Conservation (phyloP, 2,329 filamentous ascomycete genomes). For the Ophiostoma himal-ulmi region DNA sequence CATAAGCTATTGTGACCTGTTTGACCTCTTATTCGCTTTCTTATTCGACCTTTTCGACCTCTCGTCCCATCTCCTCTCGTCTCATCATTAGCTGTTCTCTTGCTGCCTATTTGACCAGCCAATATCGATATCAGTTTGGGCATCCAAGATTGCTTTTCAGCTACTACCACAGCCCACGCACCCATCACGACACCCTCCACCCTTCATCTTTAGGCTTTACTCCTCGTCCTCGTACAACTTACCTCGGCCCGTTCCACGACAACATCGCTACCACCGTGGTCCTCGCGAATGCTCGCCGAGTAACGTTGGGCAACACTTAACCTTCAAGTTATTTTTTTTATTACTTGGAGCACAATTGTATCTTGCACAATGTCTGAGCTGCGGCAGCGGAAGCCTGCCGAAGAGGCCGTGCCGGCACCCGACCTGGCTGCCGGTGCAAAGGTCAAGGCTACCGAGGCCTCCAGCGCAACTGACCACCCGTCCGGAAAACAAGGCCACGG, state of each 20-base stretch:
- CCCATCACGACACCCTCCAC: background rate
- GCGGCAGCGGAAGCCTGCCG: conserved; percentile 32
- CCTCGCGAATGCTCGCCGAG: background rate
- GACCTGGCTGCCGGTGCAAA: conserved; percentile 27
- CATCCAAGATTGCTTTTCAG: background rate
- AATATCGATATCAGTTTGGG: background rate
- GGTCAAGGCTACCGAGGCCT: conserved; percentile 22
- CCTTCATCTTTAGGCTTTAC: background rate
- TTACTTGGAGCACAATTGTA: background rate
- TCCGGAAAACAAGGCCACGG: conserved; percentile 52
- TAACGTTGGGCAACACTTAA: background rate
- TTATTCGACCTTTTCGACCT: background rate
- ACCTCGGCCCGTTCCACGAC: conserved; percentile 3
- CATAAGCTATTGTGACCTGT: background rate
- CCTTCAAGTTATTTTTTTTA: too few species aligned
- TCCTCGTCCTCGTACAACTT: background rate
- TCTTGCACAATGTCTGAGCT: conserved; percentile 30
- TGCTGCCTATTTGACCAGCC: background rate
- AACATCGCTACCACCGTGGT: background rate
- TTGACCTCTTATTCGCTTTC: too few species aligned
- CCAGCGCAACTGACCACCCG: conserved; percentile 39
- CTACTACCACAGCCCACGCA: background rate
- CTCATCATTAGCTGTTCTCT: background rate
- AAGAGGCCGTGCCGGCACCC: conserved; percentile 30
- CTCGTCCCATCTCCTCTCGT: background rate